phyloP scores from a whole-genome alignment of 202 grass and related monocot species.

The Zizania palustris region DNA sequence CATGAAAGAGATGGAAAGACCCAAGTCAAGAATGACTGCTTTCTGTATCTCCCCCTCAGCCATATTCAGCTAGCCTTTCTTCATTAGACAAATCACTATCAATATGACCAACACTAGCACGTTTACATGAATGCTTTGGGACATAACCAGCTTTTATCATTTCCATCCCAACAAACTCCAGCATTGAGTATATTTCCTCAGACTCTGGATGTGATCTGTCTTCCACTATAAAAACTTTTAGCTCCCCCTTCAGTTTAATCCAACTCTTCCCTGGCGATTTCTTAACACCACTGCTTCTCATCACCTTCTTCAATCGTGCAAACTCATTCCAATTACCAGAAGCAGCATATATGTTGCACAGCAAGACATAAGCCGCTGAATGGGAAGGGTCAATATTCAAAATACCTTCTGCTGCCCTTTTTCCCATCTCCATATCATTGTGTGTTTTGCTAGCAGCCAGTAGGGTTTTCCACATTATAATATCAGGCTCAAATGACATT shows the following conservation, averaged over 20 bases:
- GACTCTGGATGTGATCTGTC: slow-evolving; percentile 71
- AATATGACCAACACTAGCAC: slow-evolving; percentile 34
- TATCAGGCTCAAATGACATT: slow-evolving; percentile 69
- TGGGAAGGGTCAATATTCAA: slow-evolving; percentile 64
- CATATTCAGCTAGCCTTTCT: slow-evolving; percentile 45
- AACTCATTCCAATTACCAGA: slow-evolving; percentile 71
- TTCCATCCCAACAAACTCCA: slow-evolving; percentile 57
- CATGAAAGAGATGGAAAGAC: slow-evolving; percentile 8
- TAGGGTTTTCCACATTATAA: slow-evolving; percentile 72
- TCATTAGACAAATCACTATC: slow-evolving; percentile 41
- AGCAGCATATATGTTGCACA: slow-evolving; percentile 74
- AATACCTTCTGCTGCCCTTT: slow-evolving; percentile 63
- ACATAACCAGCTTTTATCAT: slow-evolving; percentile 61
- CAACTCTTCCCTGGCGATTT: slow-evolving; percentile 75
- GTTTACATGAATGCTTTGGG: slow-evolving; percentile 36
- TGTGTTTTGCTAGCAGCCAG: slow-evolving; percentile 61
- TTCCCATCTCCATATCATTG: slow-evolving; percentile 67
- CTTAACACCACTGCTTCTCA: slow-evolving; percentile 60
- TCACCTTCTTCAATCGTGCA: slow-evolving; percentile 67
- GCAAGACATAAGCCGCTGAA: slow-evolving; percentile 67
- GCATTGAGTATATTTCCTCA: slow-evolving; percentile 61
- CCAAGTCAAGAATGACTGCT: slow-evolving; percentile 15
- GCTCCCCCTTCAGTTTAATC: slow-evolving; percentile 68
- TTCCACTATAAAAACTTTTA: slow-evolving; percentile 75
- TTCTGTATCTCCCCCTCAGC: slow-evolving; percentile 34